Conservation (phyloP, 1,284 basidiomycete species). For the Ustilago nuda region DNA sequence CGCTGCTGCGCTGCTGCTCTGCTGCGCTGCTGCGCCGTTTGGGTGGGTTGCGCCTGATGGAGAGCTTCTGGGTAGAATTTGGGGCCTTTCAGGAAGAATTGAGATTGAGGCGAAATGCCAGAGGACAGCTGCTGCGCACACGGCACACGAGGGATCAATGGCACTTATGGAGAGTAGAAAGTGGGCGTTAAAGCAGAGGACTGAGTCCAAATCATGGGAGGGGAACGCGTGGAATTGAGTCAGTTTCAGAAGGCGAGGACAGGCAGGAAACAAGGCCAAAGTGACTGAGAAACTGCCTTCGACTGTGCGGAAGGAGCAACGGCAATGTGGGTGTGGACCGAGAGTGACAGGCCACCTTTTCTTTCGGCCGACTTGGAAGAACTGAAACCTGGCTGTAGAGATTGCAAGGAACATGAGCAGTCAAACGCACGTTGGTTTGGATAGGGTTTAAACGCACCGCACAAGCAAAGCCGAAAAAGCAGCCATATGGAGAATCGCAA, state of each 20-base stretch:
- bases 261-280: neutral
- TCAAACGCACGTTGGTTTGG: neutral
- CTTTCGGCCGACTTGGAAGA: slow-evolving; percentile 41
- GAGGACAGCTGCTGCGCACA: neutral
- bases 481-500: neutral
- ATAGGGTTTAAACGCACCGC: neutral
- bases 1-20: too few relatives aligned
- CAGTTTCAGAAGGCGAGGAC: neutral
- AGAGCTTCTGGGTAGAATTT: neutral
- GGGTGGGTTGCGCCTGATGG: neutral
- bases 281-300: neutral
- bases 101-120: neutral
- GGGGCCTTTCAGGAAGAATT: slow-evolving; percentile 1
- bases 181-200: slow-evolving; percentile 9
- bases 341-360: slow-evolving; percentile 25
- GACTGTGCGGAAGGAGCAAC: neutral
- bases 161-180: neutral
- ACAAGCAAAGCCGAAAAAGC: neutral
- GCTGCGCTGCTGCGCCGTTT: slow-evolving; percentile 8
- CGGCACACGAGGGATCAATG: neutral
- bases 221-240: neutral
- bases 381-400: slow-evolving; percentile 14
- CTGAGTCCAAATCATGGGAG: neutral
- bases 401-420: neutral
- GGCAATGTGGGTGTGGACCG: slow-evolving; percentile 9